Evolutionary conservation across 164 flowering plant species (phyloP), one percentile per base, ranked within the genome.

Genomic region (Macadamia tetraphylla): DNA sequence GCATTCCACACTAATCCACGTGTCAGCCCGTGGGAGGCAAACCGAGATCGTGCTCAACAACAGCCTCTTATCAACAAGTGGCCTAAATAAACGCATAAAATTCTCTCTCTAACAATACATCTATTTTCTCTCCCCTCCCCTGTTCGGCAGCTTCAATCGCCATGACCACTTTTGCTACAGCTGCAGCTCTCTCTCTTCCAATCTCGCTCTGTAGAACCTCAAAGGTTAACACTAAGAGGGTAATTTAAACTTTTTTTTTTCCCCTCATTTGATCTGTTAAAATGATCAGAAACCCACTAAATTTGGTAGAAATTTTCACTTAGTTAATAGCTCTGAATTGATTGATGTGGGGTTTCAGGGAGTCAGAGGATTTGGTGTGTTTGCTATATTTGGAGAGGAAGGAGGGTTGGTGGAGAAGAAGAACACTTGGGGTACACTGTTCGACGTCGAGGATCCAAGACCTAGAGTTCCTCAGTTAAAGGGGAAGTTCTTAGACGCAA

Each of bases 361-460:
- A n/a, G 49, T 81, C 32, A 86, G 68, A 77, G 78, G 89, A 48
- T 80, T 89, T 70, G 40, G 84, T 58, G 89, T 91, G 49, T 76
- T 88, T 79, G 97, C 97, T 31, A 81, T 93, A 29, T 78, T 82
- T 72, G 91, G 90, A 71, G 96, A 85, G 71, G 94, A 82, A 70
- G 85, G 82, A 48, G 88, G 81, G 18, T 60, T 82, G 52, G 73
- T 76, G 15, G 89, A 85, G 66, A 89, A 84, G 83, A 91, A 81
- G 81, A 82, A 61, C 59, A 15, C 74, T 2, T 92, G 97, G 97
- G 73, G 80, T 6, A 46, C 88, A 0, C 69, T 92, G 9, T 94
- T 94, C 69, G 87, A 94, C 58, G 97, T 92, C 53, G 97, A 92
- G 81, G 95, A 92, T 75, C 99, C 99, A 9, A 83, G 97, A 77